phyloP scores from a whole-genome alignment of 179 eudicot genomes.

The Drosera spatulata region DNA sequence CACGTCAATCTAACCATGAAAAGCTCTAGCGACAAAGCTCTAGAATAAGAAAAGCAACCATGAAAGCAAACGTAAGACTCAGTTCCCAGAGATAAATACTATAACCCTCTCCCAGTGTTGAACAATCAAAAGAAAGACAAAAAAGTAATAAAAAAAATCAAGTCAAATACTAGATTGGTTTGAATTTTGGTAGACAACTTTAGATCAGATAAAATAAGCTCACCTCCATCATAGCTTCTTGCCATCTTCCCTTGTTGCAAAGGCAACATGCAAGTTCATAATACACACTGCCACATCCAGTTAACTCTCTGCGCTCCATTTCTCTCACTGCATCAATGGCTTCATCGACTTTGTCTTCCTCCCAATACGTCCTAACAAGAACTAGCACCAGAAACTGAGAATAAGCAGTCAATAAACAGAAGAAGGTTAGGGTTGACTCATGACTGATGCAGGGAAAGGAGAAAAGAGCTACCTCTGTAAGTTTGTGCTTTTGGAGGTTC shows the following conservation, averaged over 20 bases:
- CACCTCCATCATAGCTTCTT: conserved; percentile 75
- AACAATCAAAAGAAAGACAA: background rate
- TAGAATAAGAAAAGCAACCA: no score
- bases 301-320: conserved; percentile 79
- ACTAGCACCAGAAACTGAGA: conserved; percentile 29
- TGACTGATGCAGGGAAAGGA: background rate
- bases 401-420: conserved; percentile 4
- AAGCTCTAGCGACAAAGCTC: no score
- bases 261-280: conserved; percentile 91
- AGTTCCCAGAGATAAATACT: no score
- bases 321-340: conserved; percentile 70
- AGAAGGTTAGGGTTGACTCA: background rate
- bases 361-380: conserved; percentile 75
- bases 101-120: no score
- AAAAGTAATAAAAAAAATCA: background rate
- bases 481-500: conserved; percentile 76
- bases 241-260: conserved; percentile 84
- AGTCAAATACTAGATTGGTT: background rate
- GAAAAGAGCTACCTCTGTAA: conserved; percentile 47
- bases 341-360: conserved; percentile 65
- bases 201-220: background rate
- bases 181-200: no score
- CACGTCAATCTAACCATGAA: no score
- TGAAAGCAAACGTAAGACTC: no score
- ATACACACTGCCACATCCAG: conserved; percentile 72